phyloP scores from a whole-genome alignment of 306 rosid species.

The Gillenia trifoliata region DNA sequence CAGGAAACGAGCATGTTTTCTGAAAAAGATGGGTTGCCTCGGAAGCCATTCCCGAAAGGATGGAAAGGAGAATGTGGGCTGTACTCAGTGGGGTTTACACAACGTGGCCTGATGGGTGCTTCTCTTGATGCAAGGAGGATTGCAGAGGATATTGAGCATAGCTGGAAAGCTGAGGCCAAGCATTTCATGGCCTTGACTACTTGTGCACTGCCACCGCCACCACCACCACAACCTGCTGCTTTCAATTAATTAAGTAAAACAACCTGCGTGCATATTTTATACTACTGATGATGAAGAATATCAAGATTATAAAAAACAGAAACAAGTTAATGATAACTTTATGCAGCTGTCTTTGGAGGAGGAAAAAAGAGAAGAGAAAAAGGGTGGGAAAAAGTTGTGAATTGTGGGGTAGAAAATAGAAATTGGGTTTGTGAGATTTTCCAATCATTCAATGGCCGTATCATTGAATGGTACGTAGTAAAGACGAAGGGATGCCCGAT shows the following conservation, averaged over 20 bases:
- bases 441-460: not conserved
- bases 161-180: conserved; percentile 49
- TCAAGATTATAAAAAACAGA: not conserved
- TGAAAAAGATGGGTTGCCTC: conserved; percentile 70
- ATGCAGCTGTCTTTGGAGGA: not conserved
- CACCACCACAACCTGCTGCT: conserved; percentile 19
- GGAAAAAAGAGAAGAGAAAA: not conserved
- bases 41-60: conserved; percentile 64
- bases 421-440: not conserved
- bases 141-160: conserved; percentile 60
- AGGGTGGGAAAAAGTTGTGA: not conserved
- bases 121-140: conserved; percentile 65
- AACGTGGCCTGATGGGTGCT: conserved; percentile 84
- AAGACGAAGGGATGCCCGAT: not conserved
- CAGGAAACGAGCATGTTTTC: conserved; percentile 62
- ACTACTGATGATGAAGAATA: not conserved
- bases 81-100: conserved; percentile 76
- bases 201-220: conserved; percentile 7
- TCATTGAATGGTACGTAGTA: too few species aligned
- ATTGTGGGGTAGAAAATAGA: not conserved
- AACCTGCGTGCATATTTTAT: not conserved
- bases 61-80: conserved; percentile 78
- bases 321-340: not conserved
- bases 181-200: conserved; percentile 24
- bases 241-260: not conserved